Evolutionary conservation across 805 yeast species (phyloP), one percentile per base, ranked within the genome.

Genomic region (Lipomyces sp.): DNA sequence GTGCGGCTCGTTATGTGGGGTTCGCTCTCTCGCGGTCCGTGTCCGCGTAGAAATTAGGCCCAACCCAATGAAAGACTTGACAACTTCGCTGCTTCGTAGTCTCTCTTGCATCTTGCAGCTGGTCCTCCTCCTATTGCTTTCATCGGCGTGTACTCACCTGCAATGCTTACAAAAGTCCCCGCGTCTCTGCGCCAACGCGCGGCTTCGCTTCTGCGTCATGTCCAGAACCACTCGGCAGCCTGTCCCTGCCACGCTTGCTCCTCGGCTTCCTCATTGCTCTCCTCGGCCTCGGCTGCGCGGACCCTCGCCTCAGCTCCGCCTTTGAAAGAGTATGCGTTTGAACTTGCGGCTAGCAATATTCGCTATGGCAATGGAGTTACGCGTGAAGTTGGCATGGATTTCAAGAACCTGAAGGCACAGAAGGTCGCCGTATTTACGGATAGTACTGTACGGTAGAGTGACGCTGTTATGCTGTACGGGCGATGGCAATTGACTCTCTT

Each of bases 301-400:
- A 28, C 10, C 33, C 35, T 47, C 19, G 52, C 43, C 8, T 51
- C 49, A 23, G 58, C 49, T 18, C 51, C 46, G 31, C 49, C 46
- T 37, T 39, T 23, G 14, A 60, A 63, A 33, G 73, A 69, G 47
- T 69, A 69, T 47, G 73, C 73, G 13, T 70, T 70, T 48, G 72
- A 70, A 51, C 60, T 70, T 67, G 72, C 73, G 6, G 69, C 72
- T 3, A 62, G 68, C 45, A 68, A 67, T 47, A 66, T 70, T 41
- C 63, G 73, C 6, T 70, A 64, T 42, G 73, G 73, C n/a, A 65
- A 65, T 14, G 73, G 73, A 5, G 70, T 61, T 18, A 70, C 73
- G 10, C 41, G 56, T 4, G 73, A 70, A 44, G 67, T 70, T 8
- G 73, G 73, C 24, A 57, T 64, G 60, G 73, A 70, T 43, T 66